These are phyloP conservation scores for Mycena galopus DNA, from an alignment of 768 basidiomycete genomes.

Conservation along the genomic window DNA sequence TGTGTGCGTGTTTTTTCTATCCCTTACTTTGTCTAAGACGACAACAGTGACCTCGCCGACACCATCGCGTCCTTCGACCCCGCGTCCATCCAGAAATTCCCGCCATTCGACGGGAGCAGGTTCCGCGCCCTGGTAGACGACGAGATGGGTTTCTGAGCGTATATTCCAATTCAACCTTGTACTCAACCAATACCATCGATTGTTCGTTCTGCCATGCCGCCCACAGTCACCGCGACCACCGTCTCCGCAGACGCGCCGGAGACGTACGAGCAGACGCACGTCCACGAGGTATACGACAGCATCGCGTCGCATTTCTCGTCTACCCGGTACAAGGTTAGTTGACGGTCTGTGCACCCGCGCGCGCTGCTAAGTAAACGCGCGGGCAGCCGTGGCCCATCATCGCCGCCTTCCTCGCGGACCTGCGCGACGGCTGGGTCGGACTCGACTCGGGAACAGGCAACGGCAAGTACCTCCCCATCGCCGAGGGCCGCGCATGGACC, in stretches of 20 bases:
- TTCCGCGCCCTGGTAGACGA: slow-evolving; percentile 80
- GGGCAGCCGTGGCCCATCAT: slow-evolving; percentile 92
- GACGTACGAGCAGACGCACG: slow-evolving; percentile 78
- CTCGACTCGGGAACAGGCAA: slow-evolving; percentile 97
- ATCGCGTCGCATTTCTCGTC: slow-evolving; percentile 91
- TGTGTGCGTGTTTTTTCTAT: slow-evolving; percentile 64
- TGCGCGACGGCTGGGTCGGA: slow-evolving; percentile 86
- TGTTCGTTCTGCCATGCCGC: slow-evolving; percentile 43
- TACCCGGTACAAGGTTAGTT: slow-evolving; percentile 86
- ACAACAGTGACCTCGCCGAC: slow-evolving; percentile 64
- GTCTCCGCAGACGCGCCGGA: slow-evolving; percentile 63
- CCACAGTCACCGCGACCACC: slow-evolving; percentile 54
- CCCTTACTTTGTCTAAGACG: slow-evolving; percentile 6
- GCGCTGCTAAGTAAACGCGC: slow-evolving; percentile 10
- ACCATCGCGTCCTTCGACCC: slow-evolving; percentile 65
- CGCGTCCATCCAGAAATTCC: slow-evolving; percentile 67
- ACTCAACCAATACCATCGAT: slow-evolving; percentile 1
- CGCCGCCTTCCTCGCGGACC: slow-evolving; percentile 74
- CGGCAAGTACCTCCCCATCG: slow-evolving; percentile 93
- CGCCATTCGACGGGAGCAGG: slow-evolving; percentile 73
- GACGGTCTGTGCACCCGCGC: background rate
- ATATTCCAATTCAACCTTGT: slow-evolving; percentile 26
- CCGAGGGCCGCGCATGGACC: slow-evolving; percentile 71
- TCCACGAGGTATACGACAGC: slow-evolving; percentile 86
- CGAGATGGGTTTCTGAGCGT: slow-evolving; percentile 79